Evolutionary conservation across 1,139 yeast species (phyloP), one percentile per base, ranked within the genome.

Genomic region (Kodamaea fungicola): DNA sequence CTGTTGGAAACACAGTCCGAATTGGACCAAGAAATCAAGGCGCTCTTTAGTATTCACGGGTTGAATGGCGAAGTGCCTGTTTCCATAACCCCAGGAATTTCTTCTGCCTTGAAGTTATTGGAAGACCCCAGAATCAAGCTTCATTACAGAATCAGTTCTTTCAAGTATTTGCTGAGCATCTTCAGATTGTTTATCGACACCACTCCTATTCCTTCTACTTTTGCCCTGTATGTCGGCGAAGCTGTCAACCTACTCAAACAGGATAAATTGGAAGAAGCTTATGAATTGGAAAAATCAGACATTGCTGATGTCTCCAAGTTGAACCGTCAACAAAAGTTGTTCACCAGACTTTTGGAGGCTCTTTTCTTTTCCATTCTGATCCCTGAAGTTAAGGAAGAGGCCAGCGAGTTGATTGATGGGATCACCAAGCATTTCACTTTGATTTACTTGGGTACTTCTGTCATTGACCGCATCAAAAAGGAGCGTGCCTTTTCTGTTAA

Each of bases 51-150:
- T 38, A 76, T 89, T 28, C 80, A 84, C 45, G 96, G 96, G 1
- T 61, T 88, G 34, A 66, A 75, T 3, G 69, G 64, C 7, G 62
- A 64, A 41, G 77, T 84, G 3, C 83, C 90, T 0, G 71, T 92
- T 23, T 80, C 92, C 1, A 70, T 92, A 16, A 83, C 96, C 0
- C 86, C 96, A 0, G 96, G 95, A 21, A 71, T 92, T 2, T 74
- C 78, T 31, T 77, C 92, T 4, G 97, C 97, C 0, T 82, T 62
- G 31, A 76, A 67, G 32, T 62, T 78, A 16, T 61, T 90, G 35
- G 87, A 83, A 42, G 90, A 87, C 51, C 76, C 78, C 4, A 70
- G 87, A 35, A 67, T 75, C 31, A 80, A 82, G 44, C 55, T 69
- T 2, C 88, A 83, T 50, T 86, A 87, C 57, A 71, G 94, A 42